Percentiles rank a stretch among this genome's conserved stretches.
Evolutionary conservation across 2,329 filamentous ascomycete species (phyloP).

Genomic region (Arthrocladium fulminans): DNA sequence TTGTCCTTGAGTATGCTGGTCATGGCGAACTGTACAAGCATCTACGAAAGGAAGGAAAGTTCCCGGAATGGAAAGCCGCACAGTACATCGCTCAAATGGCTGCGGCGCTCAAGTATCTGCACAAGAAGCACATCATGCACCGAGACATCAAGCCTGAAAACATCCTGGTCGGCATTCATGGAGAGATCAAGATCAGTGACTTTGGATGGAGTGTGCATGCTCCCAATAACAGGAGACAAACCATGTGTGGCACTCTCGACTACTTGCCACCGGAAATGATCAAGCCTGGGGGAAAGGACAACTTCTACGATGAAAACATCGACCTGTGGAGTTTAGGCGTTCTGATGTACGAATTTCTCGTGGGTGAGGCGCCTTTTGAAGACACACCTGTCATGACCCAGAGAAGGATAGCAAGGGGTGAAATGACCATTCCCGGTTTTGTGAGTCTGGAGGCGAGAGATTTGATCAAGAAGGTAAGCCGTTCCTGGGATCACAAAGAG

Average conservation of each 20-base stretch:
- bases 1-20: slow-evolving; percentile 79
- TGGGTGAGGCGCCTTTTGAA: slow-evolving; percentile 94
- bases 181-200: slow-evolving; percentile 96
- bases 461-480: slow-evolving; percentile 74
- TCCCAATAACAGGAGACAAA: slow-evolving; percentile 84
- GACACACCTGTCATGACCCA: slow-evolving; percentile 94
- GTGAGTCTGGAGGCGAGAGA: slow-evolving; percentile 85
- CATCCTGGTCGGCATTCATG: slow-evolving; percentile 89
- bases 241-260: slow-evolving; percentile 94
- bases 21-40: slow-evolving; percentile 86
- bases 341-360: slow-evolving; percentile 89
- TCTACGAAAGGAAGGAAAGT: slow-evolving; percentile 65
- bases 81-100: slow-evolving; percentile 87
- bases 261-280: slow-evolving; percentile 99
- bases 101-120: slow-evolving; percentile 78
- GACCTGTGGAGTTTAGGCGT: slow-evolving; percentile 95
- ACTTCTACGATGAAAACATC: slow-evolving; percentile 90
- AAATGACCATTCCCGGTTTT: slow-evolving; percentile 87
- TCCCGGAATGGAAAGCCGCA: slow-evolving; percentile 77
- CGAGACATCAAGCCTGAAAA: slow-evolving; percentile 97
- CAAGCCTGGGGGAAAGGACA: slow-evolving; percentile 67
- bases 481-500: not conserved
- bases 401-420: slow-evolving; percentile 72
- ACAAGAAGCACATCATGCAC: slow-evolving; percentile 91
- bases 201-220: slow-evolving; percentile 99